These are phyloP conservation scores for Prunus mira DNA, from an alignment of 306 rosid species.

Conservation along the genomic window DNA sequence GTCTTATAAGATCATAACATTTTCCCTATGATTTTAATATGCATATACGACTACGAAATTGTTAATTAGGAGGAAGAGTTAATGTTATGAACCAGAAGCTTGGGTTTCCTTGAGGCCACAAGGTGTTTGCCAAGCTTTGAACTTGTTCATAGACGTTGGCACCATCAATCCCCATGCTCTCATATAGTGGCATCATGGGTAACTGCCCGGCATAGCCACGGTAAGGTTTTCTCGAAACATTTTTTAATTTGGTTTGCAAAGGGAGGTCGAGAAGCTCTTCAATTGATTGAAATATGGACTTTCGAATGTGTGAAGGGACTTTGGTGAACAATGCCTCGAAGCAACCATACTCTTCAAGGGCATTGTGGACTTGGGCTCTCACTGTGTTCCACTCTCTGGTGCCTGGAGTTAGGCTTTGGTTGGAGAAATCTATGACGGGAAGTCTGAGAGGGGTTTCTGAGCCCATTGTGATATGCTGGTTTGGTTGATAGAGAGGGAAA, in stretches of 20 bases:
- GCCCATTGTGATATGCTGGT: slow-evolving; percentile 36
- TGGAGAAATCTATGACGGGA: slow-evolving; percentile 54
- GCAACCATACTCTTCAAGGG: slow-evolving; percentile 63
- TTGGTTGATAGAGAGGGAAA: slow-evolving; percentile 16
- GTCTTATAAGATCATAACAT: neutral
- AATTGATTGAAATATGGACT: slow-evolving; percentile 30
- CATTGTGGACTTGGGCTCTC: slow-evolving; percentile 50
- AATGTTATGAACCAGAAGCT: slow-evolving; percentile 37
- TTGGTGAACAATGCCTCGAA: slow-evolving; percentile 55
- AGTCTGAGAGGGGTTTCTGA: slow-evolving; percentile 45
- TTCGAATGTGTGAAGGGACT: slow-evolving; percentile 39
- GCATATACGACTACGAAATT: neutral
- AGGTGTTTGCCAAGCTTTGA: slow-evolving; percentile 27
- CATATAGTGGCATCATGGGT: slow-evolving; percentile 57
- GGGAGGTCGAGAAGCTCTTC: slow-evolving; percentile 69
- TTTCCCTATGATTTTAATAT: neutral
- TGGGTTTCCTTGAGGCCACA: slow-evolving; percentile 67
- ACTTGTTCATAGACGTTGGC: slow-evolving; percentile 37
- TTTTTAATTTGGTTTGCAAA: slow-evolving; percentile 49
- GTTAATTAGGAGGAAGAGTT: neutral
- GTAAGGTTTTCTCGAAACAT: slow-evolving; percentile 48
- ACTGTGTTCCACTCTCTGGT: slow-evolving; percentile 48
- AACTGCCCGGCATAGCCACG: slow-evolving; percentile 71
- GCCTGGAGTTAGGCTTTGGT: slow-evolving; percentile 18
- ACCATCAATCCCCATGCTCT: slow-evolving; percentile 64